Conservation (phyloP, 768 basidiomycete species). For the Kwoniella mangroviensis region DNA sequence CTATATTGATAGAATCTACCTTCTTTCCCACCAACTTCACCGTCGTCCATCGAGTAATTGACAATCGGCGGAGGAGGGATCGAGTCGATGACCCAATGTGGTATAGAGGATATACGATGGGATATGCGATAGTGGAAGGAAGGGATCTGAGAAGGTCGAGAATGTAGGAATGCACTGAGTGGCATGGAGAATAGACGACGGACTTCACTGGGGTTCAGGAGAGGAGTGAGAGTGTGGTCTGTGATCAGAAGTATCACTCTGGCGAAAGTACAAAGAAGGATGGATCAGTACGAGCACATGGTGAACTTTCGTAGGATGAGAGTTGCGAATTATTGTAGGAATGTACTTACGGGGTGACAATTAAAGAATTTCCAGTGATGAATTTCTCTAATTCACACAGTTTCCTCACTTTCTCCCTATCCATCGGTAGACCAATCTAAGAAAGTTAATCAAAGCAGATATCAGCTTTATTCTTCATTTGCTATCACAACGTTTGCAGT, state of each 20-base stretch:
- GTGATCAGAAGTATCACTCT: slow-evolving; percentile 86
- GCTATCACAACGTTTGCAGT: no score
- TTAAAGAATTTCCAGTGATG: slow-evolving; percentile 69
- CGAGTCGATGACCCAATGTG: slow-evolving; percentile 19
- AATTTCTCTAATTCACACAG: slow-evolving; percentile 81
- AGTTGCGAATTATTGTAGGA: background rate
- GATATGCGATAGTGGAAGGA: slow-evolving; percentile 45
- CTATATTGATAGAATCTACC: slow-evolving; percentile 55
- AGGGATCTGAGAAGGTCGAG: slow-evolving; percentile 62
- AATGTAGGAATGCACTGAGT: slow-evolving; percentile 71
- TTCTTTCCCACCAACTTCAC: slow-evolving; percentile 33
- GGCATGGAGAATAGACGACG: slow-evolving; percentile 83
- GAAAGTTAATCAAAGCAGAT: background rate
- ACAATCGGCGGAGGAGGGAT: slow-evolving; percentile 33
- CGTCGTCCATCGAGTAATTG: slow-evolving; percentile 9
- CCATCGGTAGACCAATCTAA: slow-evolving; percentile 81
- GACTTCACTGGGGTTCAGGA: slow-evolving; percentile 79
- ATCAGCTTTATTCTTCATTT: background rate
- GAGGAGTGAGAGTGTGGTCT: slow-evolving; percentile 80
- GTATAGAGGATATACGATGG: slow-evolving; percentile 53
- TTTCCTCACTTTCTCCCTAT: slow-evolving; percentile 71
- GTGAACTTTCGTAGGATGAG: background rate
- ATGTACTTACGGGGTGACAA: slow-evolving; percentile 78
- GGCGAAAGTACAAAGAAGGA: background rate
- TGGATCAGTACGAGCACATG: background rate